Conservation (phyloP, 805 yeast species). For the Danielia reshetovae region DNA sequence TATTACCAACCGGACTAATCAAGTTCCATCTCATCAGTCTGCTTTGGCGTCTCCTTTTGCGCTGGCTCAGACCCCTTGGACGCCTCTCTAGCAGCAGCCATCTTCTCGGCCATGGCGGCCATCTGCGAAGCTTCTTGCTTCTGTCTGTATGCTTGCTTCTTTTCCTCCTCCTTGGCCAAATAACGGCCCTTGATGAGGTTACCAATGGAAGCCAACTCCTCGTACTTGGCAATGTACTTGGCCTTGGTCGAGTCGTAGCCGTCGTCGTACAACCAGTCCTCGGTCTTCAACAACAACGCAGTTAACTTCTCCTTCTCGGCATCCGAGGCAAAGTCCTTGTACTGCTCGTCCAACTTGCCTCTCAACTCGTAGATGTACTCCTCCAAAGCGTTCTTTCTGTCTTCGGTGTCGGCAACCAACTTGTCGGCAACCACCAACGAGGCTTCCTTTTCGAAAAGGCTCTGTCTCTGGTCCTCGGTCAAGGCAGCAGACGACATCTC, state of each 20-base stretch:
- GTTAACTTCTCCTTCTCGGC: constrained; percentile 81
- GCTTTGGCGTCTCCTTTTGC: constrained; percentile 19
- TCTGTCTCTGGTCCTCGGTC: constrained; percentile 51
- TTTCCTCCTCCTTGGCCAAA: constrained; percentile 90
- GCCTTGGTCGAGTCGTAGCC: constrained; percentile 97
- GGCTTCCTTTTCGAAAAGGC: constrained; percentile 76
- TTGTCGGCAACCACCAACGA: constrained; percentile 86
- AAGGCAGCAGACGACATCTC: constrained; percentile 60
- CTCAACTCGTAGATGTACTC: constrained; percentile 97
- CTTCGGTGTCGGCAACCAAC: constrained; percentile 97
- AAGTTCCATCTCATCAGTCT: constrained; percentile 19
- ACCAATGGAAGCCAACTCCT: constrained; percentile 92
- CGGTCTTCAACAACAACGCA: constrained; percentile 75
- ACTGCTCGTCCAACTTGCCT: constrained; percentile 92
- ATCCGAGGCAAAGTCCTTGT: constrained; percentile 82
- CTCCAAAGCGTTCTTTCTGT: constrained; percentile 95
- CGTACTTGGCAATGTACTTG: constrained; percentile 95
- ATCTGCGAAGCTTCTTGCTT: constrained; percentile 85
- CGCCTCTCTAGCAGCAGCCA: constrained; percentile 74
- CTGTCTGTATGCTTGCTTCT: constrained; percentile 81
- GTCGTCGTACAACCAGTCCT: constrained; percentile 97
- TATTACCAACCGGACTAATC: constrained; percentile 8
- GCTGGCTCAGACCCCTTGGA: constrained; percentile 21
- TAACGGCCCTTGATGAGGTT: constrained; percentile 95
- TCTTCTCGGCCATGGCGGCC: constrained; percentile 77